Evolutionary conservation across 2,329 filamentous ascomycete species (phyloP), one percentile per base, ranked within the genome.

Genomic region (Aspergillus floridensis): DNA sequence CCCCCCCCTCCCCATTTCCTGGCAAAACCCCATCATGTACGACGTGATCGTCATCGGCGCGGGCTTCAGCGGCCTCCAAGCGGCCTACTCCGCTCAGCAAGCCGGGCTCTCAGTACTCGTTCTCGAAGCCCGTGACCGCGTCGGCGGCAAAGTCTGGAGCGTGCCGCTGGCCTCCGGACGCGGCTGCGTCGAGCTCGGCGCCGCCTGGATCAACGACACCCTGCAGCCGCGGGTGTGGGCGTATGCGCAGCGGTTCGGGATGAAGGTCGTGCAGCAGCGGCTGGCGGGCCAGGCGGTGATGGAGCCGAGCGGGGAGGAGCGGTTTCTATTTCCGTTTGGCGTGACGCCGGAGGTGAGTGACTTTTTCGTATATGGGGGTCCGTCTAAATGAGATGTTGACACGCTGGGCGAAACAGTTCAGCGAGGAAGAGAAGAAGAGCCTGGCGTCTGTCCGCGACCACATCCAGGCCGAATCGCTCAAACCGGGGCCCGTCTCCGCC

Each of bases 191-290:
- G 85, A 87, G 19, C 65, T 85, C 0, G 84, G 84, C 2, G 85
- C 82, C 0, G 83, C 82, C 0, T 87, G 84, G 85, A 80, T 86
- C 62, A 87, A 87, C 62, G 80, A 85, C 56, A 79, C 73, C 74
- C 0, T 63, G n/a, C 74, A 73, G 49, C 64, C 58, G 8, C 63
- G 63, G 21, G 68, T 75, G 32, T 74, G 67, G 64, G 53, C 59
- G 2, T 65, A 70, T 49, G 68, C 67, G 0, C 56, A 71, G 58
- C 59, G 65, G 21, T 71, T 75, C 31, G 64, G 68, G 1, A 61
- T 75, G 4, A 60, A 71, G 6, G 64, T 71, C 2, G 68, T 74
- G 4, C 64, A 66, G 24, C 74, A 76, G 54, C 68, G 70, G 29
- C 67, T 72, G 2, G 65, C 59, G 4, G 72, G 71, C 3, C 65